Conservation (phyloP, 805 yeast species). For the Tanozyma kutaoensis region DNA sequence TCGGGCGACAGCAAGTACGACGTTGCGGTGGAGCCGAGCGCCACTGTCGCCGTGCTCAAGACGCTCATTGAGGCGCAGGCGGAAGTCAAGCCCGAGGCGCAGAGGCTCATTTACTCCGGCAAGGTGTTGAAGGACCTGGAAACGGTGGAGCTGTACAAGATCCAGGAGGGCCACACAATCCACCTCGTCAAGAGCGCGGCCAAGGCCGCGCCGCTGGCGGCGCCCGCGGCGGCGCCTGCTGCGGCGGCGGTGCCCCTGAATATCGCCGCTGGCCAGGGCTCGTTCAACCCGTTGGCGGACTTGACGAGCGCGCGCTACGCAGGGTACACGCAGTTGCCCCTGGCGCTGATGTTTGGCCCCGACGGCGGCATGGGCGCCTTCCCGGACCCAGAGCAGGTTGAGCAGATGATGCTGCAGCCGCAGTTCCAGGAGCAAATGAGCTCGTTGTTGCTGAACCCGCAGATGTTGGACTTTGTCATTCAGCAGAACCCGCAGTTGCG, state of each 20-base stretch:
- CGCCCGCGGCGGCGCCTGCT: slow-evolving; percentile 1
- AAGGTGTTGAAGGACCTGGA: slow-evolving; percentile 82
- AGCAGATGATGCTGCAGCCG: slow-evolving; percentile 69
- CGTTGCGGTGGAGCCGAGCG: slow-evolving; percentile 36
- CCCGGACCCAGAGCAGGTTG: slow-evolving; percentile 67
- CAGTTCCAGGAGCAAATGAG: slow-evolving; percentile 71
- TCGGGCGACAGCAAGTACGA: slow-evolving; percentile 76
- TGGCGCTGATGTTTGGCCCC: slow-evolving; percentile 82
- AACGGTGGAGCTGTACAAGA: slow-evolving; percentile 60
- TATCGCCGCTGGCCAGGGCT: slow-evolving; percentile 77
- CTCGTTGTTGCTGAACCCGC: slow-evolving; percentile 75
- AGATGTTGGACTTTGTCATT: slow-evolving; percentile 73
- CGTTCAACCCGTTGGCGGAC: slow-evolving; percentile 84
- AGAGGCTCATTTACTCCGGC: slow-evolving; percentile 87
- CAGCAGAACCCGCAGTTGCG: slow-evolving; percentile 75
- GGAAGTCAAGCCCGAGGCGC: slow-evolving; percentile 63
- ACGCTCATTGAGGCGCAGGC: slow-evolving; percentile 44
- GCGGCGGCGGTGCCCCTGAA: slow-evolving; percentile 48
- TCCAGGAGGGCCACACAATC: slow-evolving; percentile 75
- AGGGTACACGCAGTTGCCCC: slow-evolving; percentile 80
- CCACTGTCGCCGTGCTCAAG: slow-evolving; percentile 60
- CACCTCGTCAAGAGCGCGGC: slow-evolving; percentile 79
- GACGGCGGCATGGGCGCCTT: slow-evolving; percentile 78
- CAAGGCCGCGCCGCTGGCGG: slow-evolving; percentile 5
- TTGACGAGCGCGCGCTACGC: slow-evolving; percentile 94